Evolutionary conservation across 2,329 filamentous ascomycete species (phyloP).

Genomic region (Cladosporium phlei): DNA sequence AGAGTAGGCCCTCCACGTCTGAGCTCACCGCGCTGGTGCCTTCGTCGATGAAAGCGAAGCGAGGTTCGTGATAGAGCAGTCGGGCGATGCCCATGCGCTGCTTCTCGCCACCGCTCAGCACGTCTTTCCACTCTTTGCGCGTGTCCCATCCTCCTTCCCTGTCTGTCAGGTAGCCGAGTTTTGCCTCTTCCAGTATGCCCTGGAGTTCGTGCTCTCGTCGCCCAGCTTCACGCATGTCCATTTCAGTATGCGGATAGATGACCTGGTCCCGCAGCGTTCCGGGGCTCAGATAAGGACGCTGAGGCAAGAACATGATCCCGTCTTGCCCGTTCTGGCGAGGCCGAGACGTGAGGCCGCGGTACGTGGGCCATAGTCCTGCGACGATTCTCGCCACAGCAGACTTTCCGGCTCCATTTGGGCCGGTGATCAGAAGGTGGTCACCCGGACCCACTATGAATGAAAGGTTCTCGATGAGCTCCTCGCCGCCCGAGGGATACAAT

Average conservation of each 20-base stretch:
- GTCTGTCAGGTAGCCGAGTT: constrained; percentile 81
- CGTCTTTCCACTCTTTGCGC: constrained; percentile 96
- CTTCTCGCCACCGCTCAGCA: constrained; percentile 95
- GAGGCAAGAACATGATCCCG: constrained; percentile 97
- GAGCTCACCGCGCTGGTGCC: constrained; percentile 90
- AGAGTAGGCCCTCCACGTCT: constrained; percentile 89
- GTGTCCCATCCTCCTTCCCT: constrained; percentile 96
- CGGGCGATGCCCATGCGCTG: constrained; percentile 89
- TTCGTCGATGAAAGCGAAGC: constrained; percentile 92
- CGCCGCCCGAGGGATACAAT: constrained; percentile 83
- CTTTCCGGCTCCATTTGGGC: constrained; percentile 92
- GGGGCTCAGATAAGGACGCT: constrained; percentile 85
- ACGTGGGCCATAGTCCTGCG: constrained; percentile 92
- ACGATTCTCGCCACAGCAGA: constrained; percentile 81
- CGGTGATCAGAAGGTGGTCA: constrained; percentile 90
- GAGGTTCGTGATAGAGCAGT: constrained; percentile 87
- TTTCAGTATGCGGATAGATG: constrained; percentile 91
- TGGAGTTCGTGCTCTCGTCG: constrained; percentile 74
- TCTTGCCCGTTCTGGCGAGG: constrained; percentile 67
- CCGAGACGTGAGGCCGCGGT: constrained; percentile 83
- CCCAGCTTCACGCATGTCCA: constrained; percentile 83
- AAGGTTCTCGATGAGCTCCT: constrained; percentile 82
- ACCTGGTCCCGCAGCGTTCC: constrained; percentile 94
- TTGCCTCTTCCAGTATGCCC: constrained; percentile 73
- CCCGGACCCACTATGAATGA: constrained; percentile 85